Evolutionary conservation across 1,139 yeast genomes (phyloP), one percentile per base, ranked within the genome.

Genomic region (Candida tunisiensis): DNA sequence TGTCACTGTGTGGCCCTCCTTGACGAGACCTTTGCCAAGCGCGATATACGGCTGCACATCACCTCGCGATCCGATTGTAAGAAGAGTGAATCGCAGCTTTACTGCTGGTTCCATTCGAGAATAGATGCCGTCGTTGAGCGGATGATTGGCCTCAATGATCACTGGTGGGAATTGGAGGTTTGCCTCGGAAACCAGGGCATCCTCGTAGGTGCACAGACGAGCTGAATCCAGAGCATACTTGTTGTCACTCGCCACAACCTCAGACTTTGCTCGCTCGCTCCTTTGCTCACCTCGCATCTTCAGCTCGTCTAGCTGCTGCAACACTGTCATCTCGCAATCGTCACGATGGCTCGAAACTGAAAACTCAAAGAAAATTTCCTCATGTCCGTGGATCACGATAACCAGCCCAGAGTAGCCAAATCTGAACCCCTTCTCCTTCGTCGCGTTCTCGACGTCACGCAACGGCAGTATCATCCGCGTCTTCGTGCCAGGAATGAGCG

Each of bases 21-120:
- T 57, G 25, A 69, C 51, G 26, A 85, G 55, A 0, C 88, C 93
- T 39, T 72, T 69, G 1, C 80, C 91, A n/a, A 85, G 53, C 0
- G 96, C 88, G 37, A 85, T 75, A 45, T 83, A 88, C 0, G 96
- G 96, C 47, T 85, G 96, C 6, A 85, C 96, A 51, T 85, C 96
- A 24, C 96, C 96, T 31, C 96, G 60, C 0, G 94, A 80, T 0
- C 96, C 96, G 44, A 85, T 85, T 0, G 96, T 85, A 32, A 85
- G 53, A 30, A 83, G 55, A 0, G 82, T 74, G 41, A 85, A 67
- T 24, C 63, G 67, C 37, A 64, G 64, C 1, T 69, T 55, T 19
- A 38, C 29, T 19, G 34, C 25, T 1, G 53, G 52, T 15, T 33
- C 29, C 16, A 25, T 24, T 19, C 36, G 11, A 25, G 37, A 34